Evolutionary conservation across 805 yeast species (phyloP), one percentile per base, ranked within the genome.

Genomic region (Wickerhamiella cacticola): DNA sequence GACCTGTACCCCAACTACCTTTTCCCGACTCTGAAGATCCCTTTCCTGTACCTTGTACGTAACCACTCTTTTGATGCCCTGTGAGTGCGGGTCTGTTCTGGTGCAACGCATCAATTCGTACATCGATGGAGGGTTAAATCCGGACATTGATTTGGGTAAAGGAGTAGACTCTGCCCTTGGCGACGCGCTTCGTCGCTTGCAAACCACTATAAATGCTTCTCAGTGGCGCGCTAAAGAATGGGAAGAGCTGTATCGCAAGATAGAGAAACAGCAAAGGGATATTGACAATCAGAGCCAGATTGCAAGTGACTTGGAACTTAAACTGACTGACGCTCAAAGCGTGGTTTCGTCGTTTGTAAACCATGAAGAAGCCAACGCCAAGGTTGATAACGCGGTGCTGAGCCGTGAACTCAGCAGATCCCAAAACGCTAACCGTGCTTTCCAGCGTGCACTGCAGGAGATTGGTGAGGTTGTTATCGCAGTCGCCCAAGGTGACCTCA

Each of bases 381-480:
- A 56, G 13, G 57, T 60, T 31, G 62, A 60, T 50, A 56, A 61
- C 5, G 63, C 57, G 38, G 51, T 58, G 42, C 59, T 63, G 24
- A 63, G 56, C 41, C 52, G 66, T 19, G 70, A 68, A 54, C 63
- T 68, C 34, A 57, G 63, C 22, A 62, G 66, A 48, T 62, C 68
- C 4, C 71, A 66, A 51, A 65, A 63, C 42, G 84, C 86, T 41
- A 82, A 82, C 62, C 72, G 75, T 49, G 88, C 87, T 3, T 65
- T 65, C 58, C 79, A 77, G 56, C 74, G 75, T 58, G 87, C 88
- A 3, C 65, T 82, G 28, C 73, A 77, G 49, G 94, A 85, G 57
- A 82, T 85, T 26, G 94, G 94, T 23, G 81, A 84, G 31, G 94
- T 85, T 18, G 88, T 85, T 18, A 80, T 82, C 34, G 83, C 89